Conservation (phyloP, 345 rosid genomes). For the Linum lewisii region DNA sequence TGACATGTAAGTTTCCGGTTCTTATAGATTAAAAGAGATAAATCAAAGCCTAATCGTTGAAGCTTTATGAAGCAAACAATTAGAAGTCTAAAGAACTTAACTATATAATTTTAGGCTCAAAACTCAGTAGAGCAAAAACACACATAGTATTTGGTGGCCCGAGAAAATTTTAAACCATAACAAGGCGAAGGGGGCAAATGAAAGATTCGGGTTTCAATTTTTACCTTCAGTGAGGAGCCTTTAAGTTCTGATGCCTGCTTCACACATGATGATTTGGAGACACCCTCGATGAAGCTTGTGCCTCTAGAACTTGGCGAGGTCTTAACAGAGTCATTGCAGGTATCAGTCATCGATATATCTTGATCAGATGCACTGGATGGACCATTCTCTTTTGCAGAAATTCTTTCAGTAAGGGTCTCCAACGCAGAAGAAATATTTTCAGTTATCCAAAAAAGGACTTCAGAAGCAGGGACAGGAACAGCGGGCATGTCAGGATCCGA, state of each 20-base stretch:
- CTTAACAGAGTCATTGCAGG: conserved; percentile 62
- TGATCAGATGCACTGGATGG: conserved; percentile 58
- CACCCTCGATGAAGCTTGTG: conserved; percentile 77
- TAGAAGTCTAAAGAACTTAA: not conserved
- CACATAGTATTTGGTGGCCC: not conserved
- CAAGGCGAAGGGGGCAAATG: not conserved
- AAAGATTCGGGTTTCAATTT: conserved; percentile 6
- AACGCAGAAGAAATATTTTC: conserved; percentile 69
- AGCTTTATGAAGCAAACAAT: not conserved
- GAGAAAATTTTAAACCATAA: not conserved
- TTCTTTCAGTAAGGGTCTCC: conserved; percentile 73
- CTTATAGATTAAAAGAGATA: too few species aligned
- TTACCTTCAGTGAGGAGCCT: conserved; percentile 89
- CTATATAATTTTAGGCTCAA: not conserved
- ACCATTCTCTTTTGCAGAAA: conserved; percentile 82
- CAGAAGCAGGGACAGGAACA: conserved; percentile 76
- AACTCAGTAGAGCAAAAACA: not conserved
- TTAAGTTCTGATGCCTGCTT: conserved; percentile 85
- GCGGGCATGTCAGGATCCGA: conserved; percentile 99
- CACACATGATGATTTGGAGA: conserved; percentile 75
- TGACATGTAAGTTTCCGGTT: not conserved
- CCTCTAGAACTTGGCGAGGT: conserved; percentile 54
- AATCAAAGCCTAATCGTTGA: not conserved
- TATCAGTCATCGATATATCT: conserved; percentile 93
- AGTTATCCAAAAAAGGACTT: conserved; percentile 87